phyloP scores from a whole-genome alignment of 441 rosid species.

The Syzygium syzygioides region DNA sequence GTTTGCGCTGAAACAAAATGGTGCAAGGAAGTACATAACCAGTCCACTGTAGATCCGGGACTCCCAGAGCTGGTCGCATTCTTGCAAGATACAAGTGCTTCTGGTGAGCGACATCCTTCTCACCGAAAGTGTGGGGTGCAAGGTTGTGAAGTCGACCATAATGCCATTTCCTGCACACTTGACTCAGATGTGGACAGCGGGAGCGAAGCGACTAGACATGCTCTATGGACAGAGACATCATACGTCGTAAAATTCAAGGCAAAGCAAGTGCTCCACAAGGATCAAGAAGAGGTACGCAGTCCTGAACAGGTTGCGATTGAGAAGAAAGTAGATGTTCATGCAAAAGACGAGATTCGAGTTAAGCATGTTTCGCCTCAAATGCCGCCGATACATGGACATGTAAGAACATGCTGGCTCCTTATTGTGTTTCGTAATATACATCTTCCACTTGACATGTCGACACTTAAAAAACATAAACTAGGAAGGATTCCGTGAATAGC shows the following conservation, averaged over 20 bases:
- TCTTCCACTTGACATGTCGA: not conserved
- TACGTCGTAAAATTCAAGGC: not conserved
- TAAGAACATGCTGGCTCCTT: not conserved
- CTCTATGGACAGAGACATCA: not conserved
- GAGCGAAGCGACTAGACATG: not conserved
- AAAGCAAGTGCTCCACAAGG: not conserved
- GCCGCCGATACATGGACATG: not conserved
- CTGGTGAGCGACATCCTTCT: conserved; percentile 12
- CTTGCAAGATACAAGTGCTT: conserved; percentile 16
- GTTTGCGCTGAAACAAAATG: not conserved
- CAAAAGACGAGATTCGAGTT: not conserved
- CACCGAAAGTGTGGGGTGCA: not conserved
- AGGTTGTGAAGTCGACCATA: not conserved
- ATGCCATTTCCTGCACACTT: not conserved
- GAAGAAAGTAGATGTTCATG: not conserved
- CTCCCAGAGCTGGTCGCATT: conserved; percentile 28
- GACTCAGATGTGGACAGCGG: not conserved
- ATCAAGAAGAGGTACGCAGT: not conserved
- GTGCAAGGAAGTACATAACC: not conserved
- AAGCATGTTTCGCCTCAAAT: not conserved
- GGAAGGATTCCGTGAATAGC: not conserved
- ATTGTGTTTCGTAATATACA: not conserved
- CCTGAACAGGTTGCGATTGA: not conserved
- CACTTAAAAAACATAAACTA: not conserved
- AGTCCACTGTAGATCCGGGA: not conserved